Evolutionary conservation across 257 asterid species (phyloP).

Genomic region (Solanum dulcamara): DNA sequence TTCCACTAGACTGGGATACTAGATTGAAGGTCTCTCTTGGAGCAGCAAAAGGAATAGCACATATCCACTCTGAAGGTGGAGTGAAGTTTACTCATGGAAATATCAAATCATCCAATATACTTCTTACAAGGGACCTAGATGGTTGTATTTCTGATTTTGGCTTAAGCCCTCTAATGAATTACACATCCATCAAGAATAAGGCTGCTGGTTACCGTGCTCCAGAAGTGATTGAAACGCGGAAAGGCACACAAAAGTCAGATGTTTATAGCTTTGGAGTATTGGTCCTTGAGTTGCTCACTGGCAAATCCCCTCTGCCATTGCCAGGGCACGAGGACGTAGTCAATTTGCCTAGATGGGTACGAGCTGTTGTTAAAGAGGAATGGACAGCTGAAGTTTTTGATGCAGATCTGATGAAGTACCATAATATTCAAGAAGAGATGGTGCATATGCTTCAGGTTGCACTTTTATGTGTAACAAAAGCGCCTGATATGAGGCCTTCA

Average conservation of each 20-base stretch:
- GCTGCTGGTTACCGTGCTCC: conserved; percentile 16
- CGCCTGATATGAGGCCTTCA: conserved; percentile 10
- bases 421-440: conserved; percentile 7
- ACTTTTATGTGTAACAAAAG: conserved; percentile 8
- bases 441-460: conserved; percentile 12
- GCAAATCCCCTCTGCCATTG: conserved; percentile 8
- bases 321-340: conserved; percentile 1
- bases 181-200: neutral
- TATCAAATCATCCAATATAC: conserved; percentile 15
- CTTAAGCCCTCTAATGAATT: neutral
- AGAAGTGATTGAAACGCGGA: conserved; percentile 9
- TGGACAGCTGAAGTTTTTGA: conserved; percentile 23
- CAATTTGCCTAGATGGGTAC: conserved; percentile 15
- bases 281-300: conserved; percentile 15
- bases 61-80: conserved; percentile 6
- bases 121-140: neutral
- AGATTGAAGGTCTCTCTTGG: conserved; percentile 12
- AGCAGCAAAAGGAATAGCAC: conserved; percentile 13
- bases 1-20: conserved; percentile 13
- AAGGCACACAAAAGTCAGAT: conserved; percentile 13
- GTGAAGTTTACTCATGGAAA: conserved; percentile 13
- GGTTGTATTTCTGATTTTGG: conserved; percentile 18
- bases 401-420: neutral
- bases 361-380: conserved; percentile 9
- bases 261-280: conserved; percentile 22